Conservation (phyloP, 768 basidiomycete species). For the Phaeolepiota aurea region DNA sequence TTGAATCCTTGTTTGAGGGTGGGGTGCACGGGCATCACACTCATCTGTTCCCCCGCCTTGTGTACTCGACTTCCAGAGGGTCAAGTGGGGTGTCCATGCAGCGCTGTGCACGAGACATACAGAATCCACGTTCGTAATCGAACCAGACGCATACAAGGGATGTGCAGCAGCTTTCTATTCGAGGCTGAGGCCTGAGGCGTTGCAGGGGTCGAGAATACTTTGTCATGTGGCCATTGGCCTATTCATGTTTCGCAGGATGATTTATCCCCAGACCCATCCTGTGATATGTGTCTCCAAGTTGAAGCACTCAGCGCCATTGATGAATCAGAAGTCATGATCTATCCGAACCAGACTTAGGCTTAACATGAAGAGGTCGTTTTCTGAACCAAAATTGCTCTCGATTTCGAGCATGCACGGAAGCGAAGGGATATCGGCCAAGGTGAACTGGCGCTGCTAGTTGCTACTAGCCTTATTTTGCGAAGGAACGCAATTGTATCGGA, state of each 20-base stretch:
- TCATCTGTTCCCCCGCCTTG: slow-evolving; percentile 49
- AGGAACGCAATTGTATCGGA: slow-evolving; percentile 37
- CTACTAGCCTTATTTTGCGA: slow-evolving; percentile 41
- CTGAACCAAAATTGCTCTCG: slow-evolving; percentile 26
- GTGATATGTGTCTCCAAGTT: slow-evolving; percentile 40
- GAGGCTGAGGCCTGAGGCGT: slow-evolving; percentile 33
- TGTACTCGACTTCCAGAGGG: slow-evolving; percentile 46
- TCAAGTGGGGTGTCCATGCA: slow-evolving; percentile 50
- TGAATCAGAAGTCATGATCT: slow-evolving; percentile 47
- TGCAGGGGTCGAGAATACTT: slow-evolving; percentile 52
- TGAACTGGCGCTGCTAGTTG: slow-evolving; percentile 48
- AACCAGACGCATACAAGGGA: slow-evolving; percentile 46
- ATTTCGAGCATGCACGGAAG: slow-evolving; percentile 35
- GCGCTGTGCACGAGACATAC: slow-evolving; percentile 45
- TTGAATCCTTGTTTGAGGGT: slow-evolving; percentile 44
- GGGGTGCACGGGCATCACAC: slow-evolving; percentile 33
- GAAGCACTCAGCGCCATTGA: slow-evolving; percentile 34
- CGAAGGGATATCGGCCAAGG: slow-evolving; percentile 40
- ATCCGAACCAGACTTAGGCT: slow-evolving; percentile 53
- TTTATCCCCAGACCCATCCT: slow-evolving; percentile 48
- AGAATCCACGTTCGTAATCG: slow-evolving; percentile 41
- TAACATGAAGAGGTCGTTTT: slow-evolving; percentile 39
- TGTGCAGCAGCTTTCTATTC: slow-evolving; percentile 33
- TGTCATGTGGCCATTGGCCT: slow-evolving; percentile 25
- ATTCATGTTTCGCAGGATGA: slow-evolving; percentile 41